Evolutionary conservation across 768 basidiomycete species (phyloP).

Genomic region (Kwoniella europaea): DNA sequence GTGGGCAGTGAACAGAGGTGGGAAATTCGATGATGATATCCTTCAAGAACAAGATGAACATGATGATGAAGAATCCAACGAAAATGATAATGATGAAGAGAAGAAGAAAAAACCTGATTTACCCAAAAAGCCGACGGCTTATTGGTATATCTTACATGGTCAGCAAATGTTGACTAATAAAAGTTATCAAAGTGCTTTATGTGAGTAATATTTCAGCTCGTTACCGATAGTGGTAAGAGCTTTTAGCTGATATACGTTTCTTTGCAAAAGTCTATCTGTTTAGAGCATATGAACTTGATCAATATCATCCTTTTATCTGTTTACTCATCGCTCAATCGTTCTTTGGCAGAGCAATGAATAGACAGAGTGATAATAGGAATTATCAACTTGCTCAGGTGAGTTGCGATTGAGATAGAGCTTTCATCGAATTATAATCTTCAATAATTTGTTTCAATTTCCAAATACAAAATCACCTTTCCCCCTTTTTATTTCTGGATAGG

Average conservation of each 20-base stretch:
- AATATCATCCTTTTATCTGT: slow-evolving; percentile 82
- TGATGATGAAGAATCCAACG: slow-evolving; percentile 48
- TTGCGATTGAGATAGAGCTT: neutral
- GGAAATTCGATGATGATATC: slow-evolving; percentile 16
- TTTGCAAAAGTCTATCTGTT: slow-evolving; percentile 74
- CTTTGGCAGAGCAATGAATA: slow-evolving; percentile 86
- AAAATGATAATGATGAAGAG: slow-evolving; percentile 58
- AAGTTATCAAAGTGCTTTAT: slow-evolving; percentile 88
- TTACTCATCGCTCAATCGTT: slow-evolving; percentile 82
- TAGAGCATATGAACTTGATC: slow-evolving; percentile 83
- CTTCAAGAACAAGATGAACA: slow-evolving; percentile 16
- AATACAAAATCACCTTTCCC: too few relatives aligned
- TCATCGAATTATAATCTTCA: neutral
- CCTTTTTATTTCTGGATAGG: too few relatives aligned
- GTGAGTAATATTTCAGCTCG: slow-evolving; percentile 62
- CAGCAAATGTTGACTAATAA: slow-evolving; percentile 80
- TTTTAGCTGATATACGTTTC: neutral
- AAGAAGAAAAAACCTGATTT: slow-evolving; percentile 29
- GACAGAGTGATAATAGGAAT: slow-evolving; percentile 92
- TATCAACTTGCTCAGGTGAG: slow-evolving; percentile 78
- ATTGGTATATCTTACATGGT: slow-evolving; percentile 70
- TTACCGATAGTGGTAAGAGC: neutral
- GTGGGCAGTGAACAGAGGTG: slow-evolving; percentile 22
- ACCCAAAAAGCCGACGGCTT: slow-evolving; percentile 37
- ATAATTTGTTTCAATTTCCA: neutral